These are phyloP conservation scores for Dioscorea dumetorum DNA, from an alignment of 106 monocot species.

Conservation along the genomic window DNA sequence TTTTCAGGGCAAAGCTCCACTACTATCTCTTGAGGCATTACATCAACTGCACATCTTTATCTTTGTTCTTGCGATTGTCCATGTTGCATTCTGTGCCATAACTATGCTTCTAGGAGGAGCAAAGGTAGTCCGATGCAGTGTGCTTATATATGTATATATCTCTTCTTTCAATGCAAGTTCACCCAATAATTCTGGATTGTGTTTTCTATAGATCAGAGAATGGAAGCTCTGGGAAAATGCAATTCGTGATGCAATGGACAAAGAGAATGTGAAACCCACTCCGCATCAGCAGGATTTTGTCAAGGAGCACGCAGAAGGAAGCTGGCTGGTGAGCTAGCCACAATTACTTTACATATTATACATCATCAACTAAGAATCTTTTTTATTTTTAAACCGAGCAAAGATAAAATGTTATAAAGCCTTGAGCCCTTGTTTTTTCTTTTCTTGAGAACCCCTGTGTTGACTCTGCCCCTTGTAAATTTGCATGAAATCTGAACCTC, in stretches of 20 bases:
- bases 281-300: neutral
- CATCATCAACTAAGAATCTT: neutral
- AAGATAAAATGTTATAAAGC: too few species aligned
- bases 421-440: neutral
- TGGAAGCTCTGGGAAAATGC: conserved; percentile 13
- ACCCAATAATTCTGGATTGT: neutral
- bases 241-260: neutral
- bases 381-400: neutral
- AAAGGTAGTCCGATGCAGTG: conserved; percentile 9
- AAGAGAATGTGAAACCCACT: neutral
- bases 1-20: conserved; percentile 24
- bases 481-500: neutral
- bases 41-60: conserved; percentile 48
- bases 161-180: neutral
- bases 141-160: neutral
- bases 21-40: conserved; percentile 31
- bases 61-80: conserved; percentile 31
- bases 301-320: neutral
- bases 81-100: conserved; percentile 21
- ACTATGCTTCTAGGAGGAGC: conserved; percentile 34
- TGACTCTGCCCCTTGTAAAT: neutral
- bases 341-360: neutral
- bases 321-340: neutral
- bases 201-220: conserved; percentile 2
- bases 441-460: neutral